Evolutionary conservation across 345 rosid species (phyloP).

Genomic region (Cardamine resedifolia): DNA sequence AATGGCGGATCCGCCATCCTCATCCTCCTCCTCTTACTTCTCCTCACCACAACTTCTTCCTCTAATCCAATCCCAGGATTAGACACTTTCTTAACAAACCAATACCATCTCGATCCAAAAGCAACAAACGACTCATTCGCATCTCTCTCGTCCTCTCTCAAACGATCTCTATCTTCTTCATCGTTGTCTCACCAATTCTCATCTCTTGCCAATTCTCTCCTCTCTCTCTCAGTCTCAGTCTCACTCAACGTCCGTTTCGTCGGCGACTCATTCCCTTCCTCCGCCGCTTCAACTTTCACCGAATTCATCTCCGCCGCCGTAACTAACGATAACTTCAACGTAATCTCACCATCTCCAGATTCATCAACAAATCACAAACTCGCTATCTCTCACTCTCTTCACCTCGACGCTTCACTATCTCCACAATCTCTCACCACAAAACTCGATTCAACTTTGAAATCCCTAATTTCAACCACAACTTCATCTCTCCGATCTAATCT

Average conservation of each 20-base stretch:
- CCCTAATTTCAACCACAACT: slow-evolving; percentile 43
- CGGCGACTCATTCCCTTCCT: slow-evolving; percentile 58
- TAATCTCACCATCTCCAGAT: slow-evolving; percentile 47
- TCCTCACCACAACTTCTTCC: slow-evolving; percentile 10
- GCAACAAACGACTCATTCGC: slow-evolving; percentile 62
- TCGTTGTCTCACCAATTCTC: slow-evolving; percentile 31
- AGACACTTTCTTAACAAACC: slow-evolving; percentile 59
- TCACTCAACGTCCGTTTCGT: slow-evolving; percentile 64
- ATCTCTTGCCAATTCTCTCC: slow-evolving; percentile 46
- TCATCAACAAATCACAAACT: slow-evolving; percentile 41
- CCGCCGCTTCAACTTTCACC: slow-evolving; percentile 48
- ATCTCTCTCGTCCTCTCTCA: slow-evolving; percentile 61
- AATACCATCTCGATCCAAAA: slow-evolving; percentile 58
- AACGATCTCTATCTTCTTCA: slow-evolving; percentile 51
- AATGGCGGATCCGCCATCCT: slow-evolving; percentile 35
- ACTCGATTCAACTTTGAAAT: slow-evolving; percentile 50
- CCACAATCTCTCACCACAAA: slow-evolving; percentile 45
- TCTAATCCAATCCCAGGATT: slow-evolving; percentile 55
- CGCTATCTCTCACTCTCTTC: slow-evolving; percentile 48
- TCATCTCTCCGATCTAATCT: slow-evolving; percentile 68
- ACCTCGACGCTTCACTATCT: slow-evolving; percentile 52
- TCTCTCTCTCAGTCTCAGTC: slow-evolving; percentile 53
- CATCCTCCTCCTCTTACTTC: slow-evolving; percentile 26
- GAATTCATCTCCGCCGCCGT: slow-evolving; percentile 47
- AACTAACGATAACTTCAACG: slow-evolving; percentile 40